These are phyloP conservation scores for Candida coquimbonensis DNA, from an alignment of 805 yeast species.

Conservation along the genomic window DNA sequence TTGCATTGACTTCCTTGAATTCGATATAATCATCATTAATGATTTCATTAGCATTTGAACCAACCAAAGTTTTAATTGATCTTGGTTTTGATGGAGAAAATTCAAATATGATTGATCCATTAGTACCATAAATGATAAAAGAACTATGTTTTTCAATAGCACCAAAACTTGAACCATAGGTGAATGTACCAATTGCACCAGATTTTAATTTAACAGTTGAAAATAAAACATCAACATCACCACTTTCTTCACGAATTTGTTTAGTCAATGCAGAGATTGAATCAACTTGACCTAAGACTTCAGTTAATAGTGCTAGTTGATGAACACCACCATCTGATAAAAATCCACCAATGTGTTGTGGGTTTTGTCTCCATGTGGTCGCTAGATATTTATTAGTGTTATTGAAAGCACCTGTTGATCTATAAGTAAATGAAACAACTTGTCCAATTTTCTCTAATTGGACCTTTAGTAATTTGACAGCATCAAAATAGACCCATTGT, in stretches of 20 bases:
- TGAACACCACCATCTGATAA: constrained; percentile 96
- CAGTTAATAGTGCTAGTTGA: constrained; percentile 82
- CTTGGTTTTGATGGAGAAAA: constrained; percentile 41
- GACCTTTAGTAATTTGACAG: constrained; percentile 47
- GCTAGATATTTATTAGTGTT: constrained; percentile 50
- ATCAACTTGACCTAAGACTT: constrained; percentile 68
- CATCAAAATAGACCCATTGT: constrained; percentile 73
- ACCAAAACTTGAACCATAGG: constrained; percentile 45
- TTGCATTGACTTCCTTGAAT: constrained; percentile 44
- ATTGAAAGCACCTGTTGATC: constrained; percentile 68
- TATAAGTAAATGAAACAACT: constrained; percentile 59
- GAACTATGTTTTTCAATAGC: constrained; percentile 63
- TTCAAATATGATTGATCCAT: constrained; percentile 69
- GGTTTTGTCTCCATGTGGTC: constrained; percentile 84
- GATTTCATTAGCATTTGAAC: constrained; percentile 18
- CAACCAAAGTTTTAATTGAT: constrained; percentile 27
- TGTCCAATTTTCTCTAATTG: constrained; percentile 69
- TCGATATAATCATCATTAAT: constrained; percentile 4
- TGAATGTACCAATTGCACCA: constrained; percentile 49
- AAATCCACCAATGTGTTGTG: constrained; percentile 90
- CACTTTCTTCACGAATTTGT: constrained; percentile 72
- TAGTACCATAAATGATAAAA: constrained; percentile 69
- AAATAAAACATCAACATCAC: constrained; percentile 75
- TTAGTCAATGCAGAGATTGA: constrained; percentile 68
- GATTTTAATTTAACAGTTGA: constrained; percentile 73